phyloP scores from a whole-genome alignment of 2,329 filamentous ascomycete genomes.

The Aspergillus sp. region DNA sequence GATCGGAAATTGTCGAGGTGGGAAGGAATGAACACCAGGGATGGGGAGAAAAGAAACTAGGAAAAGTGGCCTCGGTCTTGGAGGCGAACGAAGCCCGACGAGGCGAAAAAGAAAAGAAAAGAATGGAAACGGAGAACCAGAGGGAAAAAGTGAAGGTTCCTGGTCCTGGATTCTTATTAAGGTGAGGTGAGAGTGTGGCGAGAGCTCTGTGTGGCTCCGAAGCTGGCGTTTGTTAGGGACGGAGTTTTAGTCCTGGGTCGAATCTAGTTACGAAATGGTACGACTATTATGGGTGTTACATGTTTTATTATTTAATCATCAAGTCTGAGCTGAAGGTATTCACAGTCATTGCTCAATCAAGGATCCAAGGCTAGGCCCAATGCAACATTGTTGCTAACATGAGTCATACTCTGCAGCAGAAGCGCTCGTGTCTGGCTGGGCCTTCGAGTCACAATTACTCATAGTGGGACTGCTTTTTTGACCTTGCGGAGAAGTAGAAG shows the following conservation, averaged over 20 bases:
- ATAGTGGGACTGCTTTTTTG: conserved; percentile 10
- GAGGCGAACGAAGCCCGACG: conserved; percentile 1
- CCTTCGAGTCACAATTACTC: conserved; percentile 22
- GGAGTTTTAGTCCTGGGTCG: background rate
- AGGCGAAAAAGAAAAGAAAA: background rate
- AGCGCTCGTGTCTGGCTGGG: background rate
- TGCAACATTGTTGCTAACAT: background rate
- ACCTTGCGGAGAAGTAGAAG: background rate
- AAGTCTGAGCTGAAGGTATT: background rate
- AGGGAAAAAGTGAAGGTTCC: conserved; percentile 12
- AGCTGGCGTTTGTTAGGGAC: background rate
- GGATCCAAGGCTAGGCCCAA: no score
- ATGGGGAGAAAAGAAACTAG: background rate
- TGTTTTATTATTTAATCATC: background rate
- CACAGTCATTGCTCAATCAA: background rate
- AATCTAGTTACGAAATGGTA: background rate
- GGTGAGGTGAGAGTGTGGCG: conserved; percentile 13
- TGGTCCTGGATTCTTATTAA: conserved; percentile 4
- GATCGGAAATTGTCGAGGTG: background rate
- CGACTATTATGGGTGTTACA: background rate
- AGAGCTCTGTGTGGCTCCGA: conserved; percentile 3
- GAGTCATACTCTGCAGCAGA: background rate
- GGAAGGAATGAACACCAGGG: background rate
- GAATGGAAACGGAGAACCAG: background rate
- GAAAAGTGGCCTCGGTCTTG: background rate